Evolutionary conservation across 140 eudicot genomes (phyloP), one percentile per base, ranked within the genome.

Genomic region (Senecio squalidus): DNA sequence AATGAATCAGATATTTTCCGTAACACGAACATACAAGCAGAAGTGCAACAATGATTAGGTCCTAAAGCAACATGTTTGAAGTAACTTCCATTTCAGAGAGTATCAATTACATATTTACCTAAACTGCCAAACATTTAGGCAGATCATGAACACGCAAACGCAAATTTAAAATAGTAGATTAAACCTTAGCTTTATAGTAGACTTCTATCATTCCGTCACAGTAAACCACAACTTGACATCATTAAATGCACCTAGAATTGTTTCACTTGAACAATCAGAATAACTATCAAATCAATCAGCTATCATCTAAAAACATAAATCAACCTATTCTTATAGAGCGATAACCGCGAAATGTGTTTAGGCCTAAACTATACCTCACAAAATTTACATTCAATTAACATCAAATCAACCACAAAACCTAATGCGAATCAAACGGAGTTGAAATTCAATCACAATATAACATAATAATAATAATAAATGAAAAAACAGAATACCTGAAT

Each of bases 71-170:
- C 14, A 21, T 39, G 45, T 6, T 13, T 18, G 25, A 40, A 14
- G 23, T 40, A 66, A 24, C 13, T 18, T 36, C 11, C 13, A 1
- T 26, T 23, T 4, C 8, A 9, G 22, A 4, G 17, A 40, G 4
- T 29, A 34, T 5, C n/a, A 29, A 18, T 14, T 18, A 27, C 18
- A 54, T 4, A 43, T 21, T n/a, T 36, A 39, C 64, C 10, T 53
- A 41, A 20, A 54, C 11, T 28, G 9, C 46, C 62, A 25, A 41
- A 27, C 55, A 55, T n/a, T 40, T 24, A 66, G 16, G 45, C 55
- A 40, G 53, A 40, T 67, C 11, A 55, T 21, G 26, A 2, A 29
- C 26, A 44, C 21, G 28, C 44, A 55, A 11, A 20, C 30, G 47
- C 26, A 40, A 40, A 17, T 13, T 40, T 40, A 40, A 3, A 1